These are phyloP conservation scores for Endoconidiophora laricicola DNA, from an alignment of 2,329 filamentous ascomycete genomes.

Conservation along the genomic window DNA sequence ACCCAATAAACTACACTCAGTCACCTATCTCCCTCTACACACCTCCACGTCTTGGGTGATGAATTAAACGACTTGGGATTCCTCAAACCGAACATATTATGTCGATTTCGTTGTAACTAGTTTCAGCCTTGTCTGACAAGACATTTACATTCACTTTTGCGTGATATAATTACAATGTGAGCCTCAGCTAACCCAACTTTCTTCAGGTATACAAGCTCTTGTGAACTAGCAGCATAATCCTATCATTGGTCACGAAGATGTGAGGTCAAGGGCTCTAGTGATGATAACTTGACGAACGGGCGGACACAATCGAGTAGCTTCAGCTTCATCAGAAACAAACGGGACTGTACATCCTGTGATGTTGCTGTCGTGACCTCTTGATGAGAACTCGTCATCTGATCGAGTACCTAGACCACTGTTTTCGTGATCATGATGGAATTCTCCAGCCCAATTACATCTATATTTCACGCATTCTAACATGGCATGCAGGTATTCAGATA, in stretches of 20 bases:
- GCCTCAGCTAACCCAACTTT: conserved; percentile 9
- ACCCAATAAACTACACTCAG: background rate
- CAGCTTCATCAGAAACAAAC: conserved; percentile 32
- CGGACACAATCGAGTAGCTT: conserved; percentile 45
- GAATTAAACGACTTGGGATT: conserved; percentile 49
- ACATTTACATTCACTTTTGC: conserved; percentile 16
- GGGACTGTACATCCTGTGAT: conserved; percentile 47
- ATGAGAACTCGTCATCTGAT: conserved; percentile 52
- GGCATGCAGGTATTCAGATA: conserved; percentile 20
- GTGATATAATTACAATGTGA: conserved; percentile 23
- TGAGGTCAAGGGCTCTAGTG: conserved; percentile 24
- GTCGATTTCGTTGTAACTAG: conserved; percentile 43
- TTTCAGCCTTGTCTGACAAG: conserved; percentile 55
- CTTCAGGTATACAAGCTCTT: conserved; percentile 11
- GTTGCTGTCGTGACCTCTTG: conserved; percentile 36
- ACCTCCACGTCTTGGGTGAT: conserved; percentile 30
- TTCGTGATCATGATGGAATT: conserved; percentile 17
- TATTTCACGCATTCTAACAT: conserved; percentile 18
- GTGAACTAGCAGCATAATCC: background rate
- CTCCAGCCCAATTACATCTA: conserved; percentile 14
- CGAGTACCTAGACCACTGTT: conserved; percentile 19
- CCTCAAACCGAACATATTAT: conserved; percentile 50
- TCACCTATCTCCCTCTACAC: conserved; percentile 12
- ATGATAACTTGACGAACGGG: conserved; percentile 54
- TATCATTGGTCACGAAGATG: background rate